Base-by-base conservation (phyloP, 345 rosid species). In the Lumnitzera littorea region DNA sequence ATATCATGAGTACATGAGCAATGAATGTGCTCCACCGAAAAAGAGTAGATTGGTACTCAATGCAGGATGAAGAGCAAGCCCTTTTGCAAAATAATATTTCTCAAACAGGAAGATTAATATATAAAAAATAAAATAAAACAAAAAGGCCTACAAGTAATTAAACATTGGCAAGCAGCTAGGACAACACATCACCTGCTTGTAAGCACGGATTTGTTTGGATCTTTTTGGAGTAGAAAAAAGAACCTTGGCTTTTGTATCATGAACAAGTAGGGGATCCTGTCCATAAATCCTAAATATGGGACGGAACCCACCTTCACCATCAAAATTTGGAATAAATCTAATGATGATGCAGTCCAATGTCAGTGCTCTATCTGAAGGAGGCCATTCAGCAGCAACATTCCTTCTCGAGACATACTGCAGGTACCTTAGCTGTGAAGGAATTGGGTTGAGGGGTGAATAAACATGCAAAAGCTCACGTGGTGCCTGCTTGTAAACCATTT, bases 401-500 rank as follows among this genome's bases (percentile, higher is more conserved):
- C 98, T 92, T 68, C 98, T 87, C 0, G 91, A 87, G 60, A 92
- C 82, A 46, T 89, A 92, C 72, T 92, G 96, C 48, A 89, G 80
- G 74, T 92, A 89, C 62, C 98, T 80, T 62, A 81, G 67, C 62
- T 92, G 98, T 55, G 97, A 92, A 67, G 96, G 98, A 24, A 84
- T 50, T 3, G 96, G 98, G 80, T 89, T 87, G 67, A 92, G 66
- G 6, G 97, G 84, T 13, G 96, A 85, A 57, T 87, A 78, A 58
- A 84, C 58, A 36, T 80, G 85, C 76, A 92, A 74, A 69, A 89
- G 95, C 78, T 92, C 97, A 15, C 84, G 82, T 23, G 97, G 96
- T 58, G 97, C 95, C 76, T 85, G 91, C 78, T 74, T 86, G 69
- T 92, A 86, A 58, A 92, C 80, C 98, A 92, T 89, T 67, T 89